Conservation (phyloP, 306 rosid species). For the Begonia loranthoides region DNA sequence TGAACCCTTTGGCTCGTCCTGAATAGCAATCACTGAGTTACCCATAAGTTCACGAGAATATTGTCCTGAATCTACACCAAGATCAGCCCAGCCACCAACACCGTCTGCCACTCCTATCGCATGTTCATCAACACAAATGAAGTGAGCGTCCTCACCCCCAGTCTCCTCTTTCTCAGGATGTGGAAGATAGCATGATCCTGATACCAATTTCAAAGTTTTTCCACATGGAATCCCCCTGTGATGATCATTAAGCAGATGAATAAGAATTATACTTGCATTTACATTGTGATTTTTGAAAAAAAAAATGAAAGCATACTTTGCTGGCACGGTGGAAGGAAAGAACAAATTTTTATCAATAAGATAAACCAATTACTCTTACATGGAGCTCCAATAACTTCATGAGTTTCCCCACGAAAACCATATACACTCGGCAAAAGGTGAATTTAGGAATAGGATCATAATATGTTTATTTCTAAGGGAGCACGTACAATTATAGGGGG, state of each 20-base stretch:
- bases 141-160: conserved; percentile 99
- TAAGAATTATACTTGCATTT: background rate
- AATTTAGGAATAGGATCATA: too few species aligned
- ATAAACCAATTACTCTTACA: background rate
- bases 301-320: background rate
- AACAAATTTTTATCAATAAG: background rate
- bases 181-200: conserved; percentile 92
- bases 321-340: background rate
- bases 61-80: conserved; percentile 69
- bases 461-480: too few species aligned
- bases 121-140: conserved; percentile 81
- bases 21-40: conserved; percentile 65
- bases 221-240: conserved; percentile 50
- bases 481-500: too few species aligned
- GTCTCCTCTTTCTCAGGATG: conserved; percentile 98
- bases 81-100: conserved; percentile 99
- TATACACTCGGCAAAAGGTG: too few species aligned
- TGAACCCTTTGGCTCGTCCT: conserved; percentile 91
- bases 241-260: background rate
- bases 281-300: background rate
- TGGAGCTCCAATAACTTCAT: too few species aligned
- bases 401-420: too few species aligned
- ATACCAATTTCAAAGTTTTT: conserved; percentile 53
- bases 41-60: conserved; percentile 96
- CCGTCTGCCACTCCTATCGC: conserved; percentile 99